A percentile compares a stretch with the other conserved stretches of the same genome.
These are phyloP conservation scores for Bryum argenteum DNA, from an alignment of 225 moss, liverwort and hornwort species.

Conservation along the genomic window DNA sequence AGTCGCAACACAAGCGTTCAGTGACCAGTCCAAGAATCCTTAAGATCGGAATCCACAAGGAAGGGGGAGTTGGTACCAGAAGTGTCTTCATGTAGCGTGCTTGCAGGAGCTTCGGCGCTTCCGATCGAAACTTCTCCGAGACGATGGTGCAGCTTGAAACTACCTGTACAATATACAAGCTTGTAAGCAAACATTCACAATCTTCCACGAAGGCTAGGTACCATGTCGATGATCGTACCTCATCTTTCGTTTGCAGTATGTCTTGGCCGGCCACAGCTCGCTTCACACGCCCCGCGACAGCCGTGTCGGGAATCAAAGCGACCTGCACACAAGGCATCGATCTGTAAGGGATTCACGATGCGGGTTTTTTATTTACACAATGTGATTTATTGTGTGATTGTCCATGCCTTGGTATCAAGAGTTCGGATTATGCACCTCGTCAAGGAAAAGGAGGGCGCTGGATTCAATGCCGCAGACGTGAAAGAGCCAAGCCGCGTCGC, in stretches of 20 bases:
- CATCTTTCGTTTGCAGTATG: constrained; percentile 42
- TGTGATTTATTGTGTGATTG: no score
- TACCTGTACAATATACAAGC: constrained; percentile 27
- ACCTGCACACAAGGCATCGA: constrained; percentile 36
- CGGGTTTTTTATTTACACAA: no score
- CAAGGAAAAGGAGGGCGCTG: constrained; percentile 47
- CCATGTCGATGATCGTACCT: constrained; percentile 29
- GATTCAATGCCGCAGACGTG: constrained; percentile 57
- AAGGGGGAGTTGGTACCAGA: constrained; percentile 29
- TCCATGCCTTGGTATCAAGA: no score
- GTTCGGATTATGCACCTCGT: constrained; percentile 38
- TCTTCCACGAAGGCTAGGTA: neutral
- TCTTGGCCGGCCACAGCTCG: constrained; percentile 53
- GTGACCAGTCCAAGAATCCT: no score
- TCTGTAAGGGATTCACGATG: no score
- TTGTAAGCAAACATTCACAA: no score
- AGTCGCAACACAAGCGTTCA: no score
- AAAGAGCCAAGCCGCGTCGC: constrained; percentile 62
- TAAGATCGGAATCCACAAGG: neutral
- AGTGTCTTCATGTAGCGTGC: constrained; percentile 65
- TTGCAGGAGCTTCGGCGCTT: constrained; percentile 54
- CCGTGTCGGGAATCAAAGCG: constrained; percentile 25
- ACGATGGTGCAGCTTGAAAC: constrained; percentile 55
- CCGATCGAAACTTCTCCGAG: constrained; percentile 54
- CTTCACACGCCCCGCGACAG: constrained; percentile 47